Base-by-base conservation (phyloP, 2,329 filamentous ascomycete species). In the Pseudohalonectria lignicola region DNA sequence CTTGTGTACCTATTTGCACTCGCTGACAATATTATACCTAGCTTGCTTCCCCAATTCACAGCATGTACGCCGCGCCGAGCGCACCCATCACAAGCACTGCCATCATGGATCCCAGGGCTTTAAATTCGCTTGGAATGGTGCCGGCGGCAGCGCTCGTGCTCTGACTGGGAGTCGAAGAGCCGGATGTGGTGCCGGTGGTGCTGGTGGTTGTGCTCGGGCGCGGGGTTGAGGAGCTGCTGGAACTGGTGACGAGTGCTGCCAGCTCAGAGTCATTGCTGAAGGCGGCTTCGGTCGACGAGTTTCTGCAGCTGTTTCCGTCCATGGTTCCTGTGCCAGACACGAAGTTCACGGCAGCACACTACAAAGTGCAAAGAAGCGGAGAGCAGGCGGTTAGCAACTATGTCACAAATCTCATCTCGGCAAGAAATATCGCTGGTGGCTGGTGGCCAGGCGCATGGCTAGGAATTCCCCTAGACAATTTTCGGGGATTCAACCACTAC, bases 271-370 rank as follows among this genome's bases (percentile, higher is more conserved):
- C 36, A 25, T 16, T 20, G 15, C n/a, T n/a, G 36, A 33, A 33
- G 31, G 20, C 31, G 31, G 18, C 28, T 18, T 31, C 13, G n/a
- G 26, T 30, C 15, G 36, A 31, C 3, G 26, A 18, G 12, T 37
- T 37, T 15, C 20, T 37, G 36, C 36, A 37, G 17, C 11, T 31
- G 28, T 4, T 13, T 17, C 35, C 23, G 18, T 31, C 36, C 7
- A 31, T 18, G 11, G 50, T 36, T 25, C 47, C 53, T 12, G 49
- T 50, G 33, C 66, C 66, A 4, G 53, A 49, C 44, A 78, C 69
- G 46, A 77, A 77, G 45, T 68, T 69, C 45, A 75, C 69, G 25
- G 63, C 61, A 31, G 71, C 56, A 49, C 73, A 76, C 71, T 76
- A 37, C 4, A 6, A 23, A n/a, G 20, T 16, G 7, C 12, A n/a